Conservation (phyloP, 164 flowering plant genomes). For the Liquidambar formosana region DNA sequence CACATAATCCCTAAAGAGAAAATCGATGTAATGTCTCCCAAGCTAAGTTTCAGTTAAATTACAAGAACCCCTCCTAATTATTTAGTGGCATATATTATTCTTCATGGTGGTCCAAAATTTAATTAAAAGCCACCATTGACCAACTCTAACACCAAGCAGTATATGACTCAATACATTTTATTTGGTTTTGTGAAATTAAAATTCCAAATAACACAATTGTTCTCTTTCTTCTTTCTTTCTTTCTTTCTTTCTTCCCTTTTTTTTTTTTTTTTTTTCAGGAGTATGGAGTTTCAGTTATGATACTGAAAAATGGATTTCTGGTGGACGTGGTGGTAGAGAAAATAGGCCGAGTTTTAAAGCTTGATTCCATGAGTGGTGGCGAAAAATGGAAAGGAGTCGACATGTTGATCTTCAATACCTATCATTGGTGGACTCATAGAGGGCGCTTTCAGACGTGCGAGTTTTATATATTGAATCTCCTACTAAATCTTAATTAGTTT, state of each 20-base stretch:
- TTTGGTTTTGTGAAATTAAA: neutral
- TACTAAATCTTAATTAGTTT: neutral
- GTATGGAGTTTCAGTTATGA: neutral
- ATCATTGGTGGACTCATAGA: slow-evolving; percentile 41
- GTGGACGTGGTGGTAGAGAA: slow-evolving; percentile 5
- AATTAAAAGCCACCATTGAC: too few species aligned
- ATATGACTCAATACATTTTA: too few species aligned
- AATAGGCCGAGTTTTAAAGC: slow-evolving; percentile 22
- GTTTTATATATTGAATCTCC: neutral
- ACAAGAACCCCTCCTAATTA: too few species aligned
- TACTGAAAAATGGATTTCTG: slow-evolving; percentile 5
- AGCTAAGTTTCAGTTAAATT: too few species aligned
- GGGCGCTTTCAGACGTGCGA: slow-evolving; percentile 34
- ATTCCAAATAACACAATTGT: neutral
- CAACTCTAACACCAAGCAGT: too few species aligned
- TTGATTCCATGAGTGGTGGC: slow-evolving; percentile 25
- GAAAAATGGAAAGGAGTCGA: slow-evolving; percentile 28
- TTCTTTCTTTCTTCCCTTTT: too few species aligned
- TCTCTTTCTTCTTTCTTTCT: neutral
- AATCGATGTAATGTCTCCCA: too few species aligned
- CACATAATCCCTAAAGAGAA: too few species aligned
- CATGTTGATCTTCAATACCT: slow-evolving; percentile 33
- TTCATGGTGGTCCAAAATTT: too few species aligned
- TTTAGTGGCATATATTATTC: too few species aligned
- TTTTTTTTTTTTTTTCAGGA: neutral